Evolutionary conservation across 2,329 filamentous ascomycete genomes (phyloP).

Genomic region (Trichoderma harzianum): DNA sequence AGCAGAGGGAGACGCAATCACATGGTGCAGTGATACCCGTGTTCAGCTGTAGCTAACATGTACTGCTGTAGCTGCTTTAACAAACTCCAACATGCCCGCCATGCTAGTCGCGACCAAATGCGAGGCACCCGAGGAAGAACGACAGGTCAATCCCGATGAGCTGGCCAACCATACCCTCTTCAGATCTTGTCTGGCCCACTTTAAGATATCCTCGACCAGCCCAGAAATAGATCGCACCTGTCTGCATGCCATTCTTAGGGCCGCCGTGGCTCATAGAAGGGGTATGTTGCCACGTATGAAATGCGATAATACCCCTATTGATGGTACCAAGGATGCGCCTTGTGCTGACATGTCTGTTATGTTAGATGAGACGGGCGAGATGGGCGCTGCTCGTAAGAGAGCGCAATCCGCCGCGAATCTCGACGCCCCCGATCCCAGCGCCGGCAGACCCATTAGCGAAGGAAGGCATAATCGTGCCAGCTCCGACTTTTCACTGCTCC

Average conservation of each 20-base stretch:
- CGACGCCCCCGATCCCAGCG: conserved; percentile 51
- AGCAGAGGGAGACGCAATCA: background rate
- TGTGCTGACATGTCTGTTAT: background rate
- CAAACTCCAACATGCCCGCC: conserved; percentile 69
- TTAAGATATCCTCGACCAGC: conserved; percentile 67
- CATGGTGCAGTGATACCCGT: background rate
- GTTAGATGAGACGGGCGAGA: conserved; percentile 42
- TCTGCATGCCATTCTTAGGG: conserved; percentile 70
- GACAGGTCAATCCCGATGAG: conserved; percentile 66
- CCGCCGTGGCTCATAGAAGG: conserved; percentile 63
- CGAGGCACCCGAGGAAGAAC: conserved; percentile 67
- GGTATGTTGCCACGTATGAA: conserved; percentile 50
- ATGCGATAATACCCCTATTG: background rate
- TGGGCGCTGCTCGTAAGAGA: conserved; percentile 45
- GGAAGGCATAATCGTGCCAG: conserved; percentile 68
- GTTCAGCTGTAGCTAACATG: background rate
- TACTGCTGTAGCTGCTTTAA: conserved; percentile 60
- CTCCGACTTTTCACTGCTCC: conserved; percentile 63
- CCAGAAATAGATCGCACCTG: conserved; percentile 72
- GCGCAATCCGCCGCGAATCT: conserved; percentile 61
- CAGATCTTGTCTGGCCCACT: conserved; percentile 66
- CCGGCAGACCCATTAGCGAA: conserved; percentile 54
- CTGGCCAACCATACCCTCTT: conserved; percentile 62
- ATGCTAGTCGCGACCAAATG: conserved; percentile 88
- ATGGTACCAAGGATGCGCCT: background rate